Evolutionary conservation across 805 yeast genomes (phyloP).

Genomic region (Metschnikowia shivogae): DNA sequence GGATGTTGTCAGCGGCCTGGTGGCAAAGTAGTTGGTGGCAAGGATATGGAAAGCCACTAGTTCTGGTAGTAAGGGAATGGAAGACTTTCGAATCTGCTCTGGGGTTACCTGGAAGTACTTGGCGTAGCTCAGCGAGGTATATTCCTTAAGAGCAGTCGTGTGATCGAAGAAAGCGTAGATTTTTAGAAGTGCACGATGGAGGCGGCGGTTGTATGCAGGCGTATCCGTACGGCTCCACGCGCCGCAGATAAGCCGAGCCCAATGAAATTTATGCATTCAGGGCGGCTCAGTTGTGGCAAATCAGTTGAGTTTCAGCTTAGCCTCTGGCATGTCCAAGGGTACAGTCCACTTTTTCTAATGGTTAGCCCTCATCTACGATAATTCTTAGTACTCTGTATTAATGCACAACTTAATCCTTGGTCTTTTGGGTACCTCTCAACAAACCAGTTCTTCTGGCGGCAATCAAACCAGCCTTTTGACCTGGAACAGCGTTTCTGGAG

Average conservation of each 20-base stretch:
- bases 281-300: too few relatives aligned
- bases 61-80: too few relatives aligned
- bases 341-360: too few relatives aligned
- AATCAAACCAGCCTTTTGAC: conserved; percentile 99
- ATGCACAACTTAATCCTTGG: conserved; percentile 35
- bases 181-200: conserved; percentile 1
- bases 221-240: conserved; percentile 5
- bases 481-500: conserved; percentile 98
- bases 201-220: conserved; percentile 1
- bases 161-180: not conserved
- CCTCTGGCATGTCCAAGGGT: too few relatives aligned
- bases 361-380: not conserved
- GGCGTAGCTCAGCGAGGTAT: too few relatives aligned
- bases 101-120: too few relatives aligned
- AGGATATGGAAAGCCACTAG: too few relatives aligned
- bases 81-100: too few relatives aligned
- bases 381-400: conserved; percentile 15
- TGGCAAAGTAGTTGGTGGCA: not conserved
- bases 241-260: not conserved
- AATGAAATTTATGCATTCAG: too few relatives aligned
- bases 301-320: too few relatives aligned
- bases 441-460: conserved; percentile 99
- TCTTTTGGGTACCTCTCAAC: conserved; percentile 98
- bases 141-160: too few relatives aligned
- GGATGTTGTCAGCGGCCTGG: not conserved